phyloP scores from a whole-genome alignment of 768 basidiomycete genomes.

The Grammothele lineata region DNA sequence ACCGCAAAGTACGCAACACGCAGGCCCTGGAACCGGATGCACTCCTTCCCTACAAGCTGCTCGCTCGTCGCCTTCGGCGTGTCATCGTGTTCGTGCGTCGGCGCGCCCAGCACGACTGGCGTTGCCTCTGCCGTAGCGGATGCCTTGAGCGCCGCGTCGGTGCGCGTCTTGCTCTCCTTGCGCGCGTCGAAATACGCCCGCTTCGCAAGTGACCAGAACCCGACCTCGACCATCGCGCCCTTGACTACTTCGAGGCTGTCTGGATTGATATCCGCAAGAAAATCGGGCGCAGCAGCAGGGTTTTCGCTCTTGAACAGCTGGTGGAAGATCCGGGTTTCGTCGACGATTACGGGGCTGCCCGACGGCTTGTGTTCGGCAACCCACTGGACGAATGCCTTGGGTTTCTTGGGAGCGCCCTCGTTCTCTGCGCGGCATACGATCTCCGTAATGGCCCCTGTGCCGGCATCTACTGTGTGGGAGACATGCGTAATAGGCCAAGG shows the following conservation, averaged over 20 bases:
- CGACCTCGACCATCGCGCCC: conserved; percentile 82
- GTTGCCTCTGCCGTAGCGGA: conserved; percentile 24
- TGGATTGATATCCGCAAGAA: conserved; percentile 76
- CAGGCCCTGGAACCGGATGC: conserved; percentile 93
- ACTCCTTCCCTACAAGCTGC: conserved; percentile 86
- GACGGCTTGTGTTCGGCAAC: conserved; percentile 80
- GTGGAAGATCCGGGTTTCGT: conserved; percentile 91
- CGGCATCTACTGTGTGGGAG: conserved; percentile 76
- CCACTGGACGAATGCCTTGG: conserved; percentile 97
- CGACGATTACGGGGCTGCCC: conserved; percentile 77
- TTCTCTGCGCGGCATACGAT: conserved; percentile 79
- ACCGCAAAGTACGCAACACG: conserved; percentile 93
- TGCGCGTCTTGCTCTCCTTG: conserved; percentile 58
- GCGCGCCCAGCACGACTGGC: conserved; percentile 24
- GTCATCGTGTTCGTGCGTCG: conserved; percentile 36
- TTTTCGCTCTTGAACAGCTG: conserved; percentile 93
- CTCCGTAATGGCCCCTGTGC: conserved; percentile 71
- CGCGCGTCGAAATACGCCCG: conserved; percentile 59
- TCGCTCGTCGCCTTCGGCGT: conserved; percentile 73
- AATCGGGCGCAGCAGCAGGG: conserved; percentile 71
- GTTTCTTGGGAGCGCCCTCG: conserved; percentile 58
- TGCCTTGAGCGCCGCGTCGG: conserved; percentile 55
- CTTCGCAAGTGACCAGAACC: conserved; percentile 83
- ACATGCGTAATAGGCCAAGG: conserved; percentile 90
- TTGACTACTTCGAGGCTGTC: conserved; percentile 76